phyloP scores from a whole-genome alignment of 1,284 basidiomycete genomes.

The Megacollybia platyphylla region DNA sequence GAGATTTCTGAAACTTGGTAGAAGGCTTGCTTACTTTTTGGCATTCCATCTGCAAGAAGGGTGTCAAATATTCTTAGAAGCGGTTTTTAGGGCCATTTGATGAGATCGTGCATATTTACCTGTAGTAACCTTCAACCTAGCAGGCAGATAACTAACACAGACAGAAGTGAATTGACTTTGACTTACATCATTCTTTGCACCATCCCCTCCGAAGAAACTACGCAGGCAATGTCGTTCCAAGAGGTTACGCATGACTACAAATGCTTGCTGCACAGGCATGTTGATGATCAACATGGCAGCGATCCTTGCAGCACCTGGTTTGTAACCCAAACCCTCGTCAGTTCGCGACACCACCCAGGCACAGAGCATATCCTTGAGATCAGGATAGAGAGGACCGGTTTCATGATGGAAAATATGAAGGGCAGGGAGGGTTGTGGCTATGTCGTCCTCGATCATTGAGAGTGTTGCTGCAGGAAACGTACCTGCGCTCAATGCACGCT shows the following conservation, averaged over 20 bases:
- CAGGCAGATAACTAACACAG: conserved; percentile 14
- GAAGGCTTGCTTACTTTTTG: conserved; percentile 57
- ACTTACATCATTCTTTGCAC: conserved; percentile 71
- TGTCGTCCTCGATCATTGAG: conserved; percentile 71
- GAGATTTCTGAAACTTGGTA: conserved; percentile 4
- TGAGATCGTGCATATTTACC: conserved; percentile 15
- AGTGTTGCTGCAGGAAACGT: conserved; percentile 64
- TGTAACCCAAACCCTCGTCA: conserved; percentile 80
- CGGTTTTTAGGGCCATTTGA: conserved; percentile 1
- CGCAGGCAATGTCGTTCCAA: conserved; percentile 77
- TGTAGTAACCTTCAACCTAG: conserved; percentile 72
- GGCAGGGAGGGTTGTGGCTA: conserved; percentile 68
- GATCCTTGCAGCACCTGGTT: conserved; percentile 54
- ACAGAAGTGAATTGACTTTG: conserved; percentile 3
- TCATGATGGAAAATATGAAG: conserved; percentile 80
- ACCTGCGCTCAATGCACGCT: conserved; percentile 57
- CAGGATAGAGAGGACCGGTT: conserved; percentile 74
- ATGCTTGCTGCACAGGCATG: conserved; percentile 70
- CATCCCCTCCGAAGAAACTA: conserved; percentile 70
- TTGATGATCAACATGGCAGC: conserved; percentile 87
- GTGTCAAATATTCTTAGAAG: conserved; percentile 79
- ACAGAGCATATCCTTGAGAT: conserved; percentile 77
- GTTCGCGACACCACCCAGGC: conserved; percentile 88
- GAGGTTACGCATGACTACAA: conserved; percentile 82
- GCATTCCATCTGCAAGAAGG: conserved; percentile 85